These are phyloP conservation scores for Dryadomyces quercivorus DNA, from an alignment of 2,329 filamentous ascomycete species.

Conservation along the genomic window DNA sequence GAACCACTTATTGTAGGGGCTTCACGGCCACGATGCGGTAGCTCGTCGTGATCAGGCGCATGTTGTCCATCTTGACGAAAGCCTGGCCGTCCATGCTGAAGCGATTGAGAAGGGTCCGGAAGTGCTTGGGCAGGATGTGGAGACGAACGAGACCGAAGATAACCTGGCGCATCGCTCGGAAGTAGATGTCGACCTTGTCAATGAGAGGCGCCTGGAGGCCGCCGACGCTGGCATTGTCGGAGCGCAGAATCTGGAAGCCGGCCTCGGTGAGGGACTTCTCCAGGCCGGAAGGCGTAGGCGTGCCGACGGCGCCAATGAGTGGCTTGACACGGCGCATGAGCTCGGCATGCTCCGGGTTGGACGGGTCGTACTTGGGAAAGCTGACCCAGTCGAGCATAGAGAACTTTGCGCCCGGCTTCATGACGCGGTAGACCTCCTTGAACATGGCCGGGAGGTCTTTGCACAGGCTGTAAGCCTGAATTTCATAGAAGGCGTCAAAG, in stretches of 20 bases:
- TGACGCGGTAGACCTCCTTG: slow-evolving; percentile 33
- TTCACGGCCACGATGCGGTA: slow-evolving; percentile 41
- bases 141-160: slow-evolving; percentile 35
- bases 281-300: slow-evolving; percentile 33
- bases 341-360: slow-evolving; percentile 31
- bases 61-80: slow-evolving; percentile 42
- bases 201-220: slow-evolving; percentile 39
- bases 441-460: slow-evolving; percentile 34
- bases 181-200: slow-evolving; percentile 41
- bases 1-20: slow-evolving; percentile 13
- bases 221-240: slow-evolving; percentile 39
- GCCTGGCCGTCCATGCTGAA: slow-evolving; percentile 40
- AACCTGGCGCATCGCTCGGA: slow-evolving; percentile 34
- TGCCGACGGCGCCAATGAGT: slow-evolving; percentile 41
- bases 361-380: slow-evolving; percentile 33
- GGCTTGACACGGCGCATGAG: slow-evolving; percentile 44
- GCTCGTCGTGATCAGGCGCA: slow-evolving; percentile 38
- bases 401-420: slow-evolving; percentile 37
- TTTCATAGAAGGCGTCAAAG: slow-evolving; percentile 44
- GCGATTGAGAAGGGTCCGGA: slow-evolving; percentile 39
- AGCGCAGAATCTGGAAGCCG: slow-evolving; percentile 33
- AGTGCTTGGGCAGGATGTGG: slow-evolving; percentile 33
- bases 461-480: slow-evolving; percentile 42
- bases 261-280: slow-evolving; percentile 31
- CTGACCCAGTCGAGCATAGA: slow-evolving; percentile 41